Evolutionary conservation across 441 rosid species (phyloP), one percentile per base, ranked within the genome.

Genomic region (Aquilaria agallochum): DNA sequence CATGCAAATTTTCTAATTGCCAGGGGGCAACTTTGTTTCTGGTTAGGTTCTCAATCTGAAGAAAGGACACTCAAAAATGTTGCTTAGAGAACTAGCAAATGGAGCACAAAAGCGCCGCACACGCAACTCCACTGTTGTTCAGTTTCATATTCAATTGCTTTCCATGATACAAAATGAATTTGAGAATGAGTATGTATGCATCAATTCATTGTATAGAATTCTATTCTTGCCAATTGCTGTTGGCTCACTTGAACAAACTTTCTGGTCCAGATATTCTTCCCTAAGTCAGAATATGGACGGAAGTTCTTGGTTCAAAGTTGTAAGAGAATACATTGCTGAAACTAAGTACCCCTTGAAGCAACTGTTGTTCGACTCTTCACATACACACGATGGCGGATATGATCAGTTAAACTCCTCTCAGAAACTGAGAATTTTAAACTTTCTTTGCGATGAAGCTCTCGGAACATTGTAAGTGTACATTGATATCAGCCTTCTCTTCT

Each of bases 371-470:
- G 73, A 71, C 64, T 59, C 74, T 53, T 71, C 72, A 62, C 50
- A 65, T 52, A 53, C 54, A 42, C 72, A 67, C 66, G 46, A 63
- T 61, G 50, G 51, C 55, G 66, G 60, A 15, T 80, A 78, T 62
- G 79, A 69, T 53, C 57, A 69, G 9, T 59, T 84, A 67, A 73
- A 72, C 64, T 56, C 70, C 48, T 74, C 65, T 0, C 55, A 74
- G 66, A 81, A 71, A 75, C 70, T 81, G 7, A 71, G 64, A 69
- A 71, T 84, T 31, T 62, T 82, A 54, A 84, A 78, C 57, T 81
- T 79, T 72, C 53, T 84, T 45, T 84, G 87, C 10, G 82, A 81
- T 78, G 73, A 59, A 73, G 75, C 63, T 54, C 73, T 76, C 14
- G 62, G 59, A 56, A 70, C 73, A 0, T 62, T 14, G 80, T 73